Evolutionary conservation across 2,329 filamentous ascomycete species (phyloP).

Genomic region (Calonectria ilicicola): DNA sequence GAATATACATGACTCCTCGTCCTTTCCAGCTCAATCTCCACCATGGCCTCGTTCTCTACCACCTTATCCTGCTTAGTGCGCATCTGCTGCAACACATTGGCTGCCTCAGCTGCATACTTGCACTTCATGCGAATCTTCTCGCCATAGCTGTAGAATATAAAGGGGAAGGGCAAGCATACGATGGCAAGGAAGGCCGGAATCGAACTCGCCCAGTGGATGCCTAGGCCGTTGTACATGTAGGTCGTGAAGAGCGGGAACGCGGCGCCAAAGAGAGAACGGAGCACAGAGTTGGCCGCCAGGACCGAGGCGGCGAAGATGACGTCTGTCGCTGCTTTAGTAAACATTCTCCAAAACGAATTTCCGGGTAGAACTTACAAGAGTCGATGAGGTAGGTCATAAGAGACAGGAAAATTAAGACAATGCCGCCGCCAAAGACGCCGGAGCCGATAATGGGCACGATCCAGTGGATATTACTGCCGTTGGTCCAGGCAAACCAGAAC

Average conservation of each 20-base stretch:
- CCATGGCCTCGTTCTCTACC: no score
- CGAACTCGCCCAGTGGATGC: not conserved
- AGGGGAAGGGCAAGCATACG: not conserved
- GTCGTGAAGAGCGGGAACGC: slow-evolving; percentile 76
- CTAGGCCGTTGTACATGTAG: slow-evolving; percentile 4
- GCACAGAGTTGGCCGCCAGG: slow-evolving; percentile 73
- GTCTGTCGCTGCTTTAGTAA: slow-evolving; percentile 43
- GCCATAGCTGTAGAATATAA: not conserved
- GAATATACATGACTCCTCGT: no score
- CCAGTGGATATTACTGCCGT: not conserved
- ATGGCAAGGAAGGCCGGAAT: not conserved
- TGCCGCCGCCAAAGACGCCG: slow-evolving; percentile 52
- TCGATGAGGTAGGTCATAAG: slow-evolving; percentile 69
- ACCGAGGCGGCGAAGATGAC: slow-evolving; percentile 78
- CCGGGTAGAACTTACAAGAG: slow-evolving; percentile 36
- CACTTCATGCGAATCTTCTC: not conserved
- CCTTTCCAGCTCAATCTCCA: no score
- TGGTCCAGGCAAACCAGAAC: not conserved
- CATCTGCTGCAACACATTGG: no score
- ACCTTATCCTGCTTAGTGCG: no score
- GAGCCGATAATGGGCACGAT: slow-evolving; percentile 63
- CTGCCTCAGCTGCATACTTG: not conserved
- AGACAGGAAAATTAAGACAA: slow-evolving; percentile 66
- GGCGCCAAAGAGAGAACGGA: slow-evolving; percentile 76
- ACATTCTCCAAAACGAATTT: no score